Evolutionary conservation across 2,329 filamentous ascomycete genomes (phyloP).

Genomic region (Epichloe uncinata): DNA sequence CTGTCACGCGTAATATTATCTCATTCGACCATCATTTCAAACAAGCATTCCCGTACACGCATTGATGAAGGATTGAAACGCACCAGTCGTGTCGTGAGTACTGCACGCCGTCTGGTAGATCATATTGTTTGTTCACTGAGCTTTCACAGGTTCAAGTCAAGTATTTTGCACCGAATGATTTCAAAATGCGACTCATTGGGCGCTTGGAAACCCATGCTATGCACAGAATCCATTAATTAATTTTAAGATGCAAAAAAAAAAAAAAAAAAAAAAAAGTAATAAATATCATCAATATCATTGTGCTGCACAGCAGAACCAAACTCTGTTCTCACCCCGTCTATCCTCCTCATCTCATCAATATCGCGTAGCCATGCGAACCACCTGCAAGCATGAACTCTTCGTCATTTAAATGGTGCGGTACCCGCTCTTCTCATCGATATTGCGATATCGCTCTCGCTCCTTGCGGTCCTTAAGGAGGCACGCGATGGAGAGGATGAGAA

Average conservation of each 20-base stretch:
- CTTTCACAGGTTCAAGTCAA: neutral
- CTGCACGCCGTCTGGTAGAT: too few species aligned
- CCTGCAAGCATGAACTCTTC: neutral
- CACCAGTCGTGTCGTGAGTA: too few species aligned
- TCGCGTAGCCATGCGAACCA: neutral
- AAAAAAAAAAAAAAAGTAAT: neutral
- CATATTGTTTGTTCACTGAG: too few species aligned
- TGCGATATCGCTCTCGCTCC: slow-evolving; percentile 63
- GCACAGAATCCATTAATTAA: neutral
- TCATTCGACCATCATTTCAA: neutral
- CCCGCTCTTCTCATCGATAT: slow-evolving; percentile 70
- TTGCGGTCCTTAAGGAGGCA: slow-evolving; percentile 71
- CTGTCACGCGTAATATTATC: neutral
- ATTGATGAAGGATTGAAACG: neutral
- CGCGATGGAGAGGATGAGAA: slow-evolving; percentile 57
- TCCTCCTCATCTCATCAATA: neutral
- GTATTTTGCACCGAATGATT: neutral
- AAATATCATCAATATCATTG: neutral
- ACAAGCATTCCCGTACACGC: neutral
- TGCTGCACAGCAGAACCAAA: neutral
- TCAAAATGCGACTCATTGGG: too few species aligned
- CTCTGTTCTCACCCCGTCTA: neutral
- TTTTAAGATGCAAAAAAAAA: neutral
- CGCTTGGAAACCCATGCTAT: neutral
- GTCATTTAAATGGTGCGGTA: slow-evolving; percentile 29